Conservation (phyloP, 345 rosid species). For the Nephelium lappaceum region DNA sequence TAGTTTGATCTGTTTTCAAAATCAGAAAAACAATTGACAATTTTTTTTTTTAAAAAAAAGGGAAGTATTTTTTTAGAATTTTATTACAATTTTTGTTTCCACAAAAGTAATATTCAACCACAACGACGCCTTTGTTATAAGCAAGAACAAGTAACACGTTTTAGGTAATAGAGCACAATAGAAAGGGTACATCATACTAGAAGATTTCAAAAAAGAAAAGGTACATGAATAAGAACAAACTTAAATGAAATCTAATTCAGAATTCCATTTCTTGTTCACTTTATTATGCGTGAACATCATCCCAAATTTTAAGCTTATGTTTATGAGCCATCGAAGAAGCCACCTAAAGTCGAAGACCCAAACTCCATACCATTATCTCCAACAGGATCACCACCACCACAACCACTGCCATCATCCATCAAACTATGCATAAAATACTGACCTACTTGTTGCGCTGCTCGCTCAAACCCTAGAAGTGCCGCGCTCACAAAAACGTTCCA, state of each 20-base stretch:
- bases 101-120: neutral
- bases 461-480: slow-evolving; percentile 23
- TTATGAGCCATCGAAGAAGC: neutral
- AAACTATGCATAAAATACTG: slow-evolving; percentile 25
- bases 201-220: neutral
- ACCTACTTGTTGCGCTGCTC: slow-evolving; percentile 34
- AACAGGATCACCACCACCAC: slow-evolving; percentile 4
- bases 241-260: no score
- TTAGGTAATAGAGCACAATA: neutral
- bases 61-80: no score
- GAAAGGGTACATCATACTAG: no score
- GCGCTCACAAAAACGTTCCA: slow-evolving; percentile 14
- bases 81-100: neutral
- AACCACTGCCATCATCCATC: slow-evolving; percentile 17
- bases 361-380: no score
- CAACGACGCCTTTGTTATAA: neutral
- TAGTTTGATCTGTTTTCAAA: no score
- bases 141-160: neutral
- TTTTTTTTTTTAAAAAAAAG: no score
- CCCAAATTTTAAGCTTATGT: neutral
- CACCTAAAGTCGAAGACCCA: neutral
- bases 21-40: no score
- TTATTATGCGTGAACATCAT: neutral
- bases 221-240: neutral
- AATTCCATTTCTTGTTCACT: neutral